phyloP scores from a whole-genome alignment of 2,329 filamentous ascomycete species.

The Fusarium fracticaudum region DNA sequence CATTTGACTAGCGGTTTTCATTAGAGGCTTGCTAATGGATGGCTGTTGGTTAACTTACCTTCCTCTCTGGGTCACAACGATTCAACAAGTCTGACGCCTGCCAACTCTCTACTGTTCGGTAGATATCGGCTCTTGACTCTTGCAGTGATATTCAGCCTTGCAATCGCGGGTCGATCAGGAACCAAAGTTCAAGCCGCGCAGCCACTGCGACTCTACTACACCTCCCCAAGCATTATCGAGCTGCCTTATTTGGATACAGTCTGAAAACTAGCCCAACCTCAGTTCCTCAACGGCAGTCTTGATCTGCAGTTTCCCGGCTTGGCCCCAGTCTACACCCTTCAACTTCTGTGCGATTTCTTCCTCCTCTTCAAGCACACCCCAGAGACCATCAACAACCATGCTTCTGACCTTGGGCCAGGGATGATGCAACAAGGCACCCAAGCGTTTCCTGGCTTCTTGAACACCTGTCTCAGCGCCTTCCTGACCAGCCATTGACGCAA shows the following conservation, averaged over 20 bases:
- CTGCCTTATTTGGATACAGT: constrained; percentile 18
- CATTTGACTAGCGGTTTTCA: neutral
- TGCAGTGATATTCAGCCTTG: constrained; percentile 1
- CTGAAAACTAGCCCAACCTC: constrained; percentile 45
- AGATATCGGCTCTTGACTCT: constrained; percentile 3
- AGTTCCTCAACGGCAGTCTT: constrained; percentile 55
- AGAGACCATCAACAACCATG: constrained; percentile 69
- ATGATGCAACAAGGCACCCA: constrained; percentile 79
- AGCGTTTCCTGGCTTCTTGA: constrained; percentile 69
- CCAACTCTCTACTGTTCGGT: constrained; percentile 14
- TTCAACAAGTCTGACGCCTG: neutral
- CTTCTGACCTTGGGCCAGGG: constrained; percentile 80
- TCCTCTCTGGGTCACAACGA: constrained; percentile 25
- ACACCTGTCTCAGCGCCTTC: constrained; percentile 47
- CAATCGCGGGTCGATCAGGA: constrained; percentile 32
- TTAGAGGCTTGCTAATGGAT: neutral
- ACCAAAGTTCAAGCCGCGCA: constrained; percentile 20
- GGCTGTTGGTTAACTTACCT: constrained; percentile 17
- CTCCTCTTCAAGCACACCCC: constrained; percentile 53
- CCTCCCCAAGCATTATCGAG: constrained; percentile 7
- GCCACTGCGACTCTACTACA: constrained; percentile 10
- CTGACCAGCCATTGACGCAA: constrained; percentile 57
- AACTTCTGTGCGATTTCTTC: constrained; percentile 49
- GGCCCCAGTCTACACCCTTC: constrained; percentile 67
- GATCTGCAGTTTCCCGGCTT: constrained; percentile 59